A percentile compares a stretch with the other conserved stretches of the same genome.
These are phyloP conservation scores for Melampsora larici-populina DNA, from an alignment of 1,284 basidiomycete genomes.

Conservation along the genomic window DNA sequence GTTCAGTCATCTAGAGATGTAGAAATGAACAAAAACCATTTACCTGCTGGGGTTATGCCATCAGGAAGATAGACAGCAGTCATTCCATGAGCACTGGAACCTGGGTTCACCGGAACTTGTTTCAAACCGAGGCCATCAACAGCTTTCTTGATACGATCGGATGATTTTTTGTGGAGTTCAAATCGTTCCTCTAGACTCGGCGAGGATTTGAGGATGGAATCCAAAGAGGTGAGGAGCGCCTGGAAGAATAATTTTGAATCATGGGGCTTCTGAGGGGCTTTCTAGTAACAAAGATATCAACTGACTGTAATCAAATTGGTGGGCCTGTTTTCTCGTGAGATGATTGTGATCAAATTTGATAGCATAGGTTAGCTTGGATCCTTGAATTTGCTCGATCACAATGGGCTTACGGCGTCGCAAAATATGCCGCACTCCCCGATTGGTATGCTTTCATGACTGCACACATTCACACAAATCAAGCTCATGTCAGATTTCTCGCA, in stretches of 20 bases:
- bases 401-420: slow-evolving; percentile 67
- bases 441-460: slow-evolving; percentile 88
- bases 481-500: slow-evolving; percentile 3
- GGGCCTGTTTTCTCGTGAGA: slow-evolving; percentile 29
- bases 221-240: slow-evolving; percentile 77
- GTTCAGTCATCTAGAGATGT: slow-evolving; percentile 64
- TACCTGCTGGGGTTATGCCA: slow-evolving; percentile 64
- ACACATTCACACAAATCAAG: slow-evolving; percentile 66
- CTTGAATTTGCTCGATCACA: background rate
- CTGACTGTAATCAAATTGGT: slow-evolving; percentile 51
- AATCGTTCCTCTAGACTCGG: slow-evolving; percentile 76
- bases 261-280: slow-evolving; percentile 46
- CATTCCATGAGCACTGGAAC: slow-evolving; percentile 85
- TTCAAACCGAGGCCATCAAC: slow-evolving; percentile 70
- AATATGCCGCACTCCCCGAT: slow-evolving; percentile 70
- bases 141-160: slow-evolving; percentile 69
- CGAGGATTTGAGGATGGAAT: slow-evolving; percentile 63
- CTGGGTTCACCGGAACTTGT: slow-evolving; percentile 61
- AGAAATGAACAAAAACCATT: slow-evolving; percentile 2
- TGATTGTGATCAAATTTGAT: background rate
- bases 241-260: slow-evolving; percentile 65
- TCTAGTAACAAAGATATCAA: background rate
- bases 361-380: background rate
- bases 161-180: slow-evolving; percentile 69
- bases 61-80: slow-evolving; percentile 73